These are phyloP conservation scores for Fusarium graminum DNA, from an alignment of 2,329 filamentous ascomycete genomes.

Conservation along the genomic window DNA sequence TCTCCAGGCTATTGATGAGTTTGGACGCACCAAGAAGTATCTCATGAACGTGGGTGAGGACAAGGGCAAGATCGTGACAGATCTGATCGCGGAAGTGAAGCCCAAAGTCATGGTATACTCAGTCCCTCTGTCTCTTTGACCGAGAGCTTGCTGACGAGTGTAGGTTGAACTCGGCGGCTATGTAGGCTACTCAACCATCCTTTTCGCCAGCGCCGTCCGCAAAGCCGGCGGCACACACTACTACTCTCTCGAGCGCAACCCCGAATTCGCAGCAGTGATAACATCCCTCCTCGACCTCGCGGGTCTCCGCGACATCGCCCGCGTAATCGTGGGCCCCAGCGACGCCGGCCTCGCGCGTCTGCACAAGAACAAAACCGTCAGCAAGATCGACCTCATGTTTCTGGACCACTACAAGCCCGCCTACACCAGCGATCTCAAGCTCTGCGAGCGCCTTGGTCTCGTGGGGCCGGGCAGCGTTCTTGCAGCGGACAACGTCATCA, in stretches of 20 bases:
- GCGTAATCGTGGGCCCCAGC: constrained; percentile 77
- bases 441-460: constrained; percentile 78
- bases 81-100: constrained; percentile 75
- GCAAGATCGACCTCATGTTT: constrained; percentile 78
- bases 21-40: constrained; percentile 69
- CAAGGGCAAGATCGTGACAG: constrained; percentile 78
- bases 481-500: constrained; percentile 78
- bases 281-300: constrained; percentile 78
- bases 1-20: constrained; percentile 78
- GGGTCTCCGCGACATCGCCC: constrained; percentile 77
- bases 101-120: constrained; percentile 71
- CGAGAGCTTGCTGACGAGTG: not conserved
- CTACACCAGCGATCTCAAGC: constrained; percentile 80
- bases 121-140: not conserved
- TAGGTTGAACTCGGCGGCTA: constrained; percentile 82
- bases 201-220: constrained; percentile 77
- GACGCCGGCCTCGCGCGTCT: constrained; percentile 74
- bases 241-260: constrained; percentile 79
- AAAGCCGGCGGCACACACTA: constrained; percentile 74
- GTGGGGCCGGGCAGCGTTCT: constrained; percentile 73
- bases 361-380: constrained; percentile 64
- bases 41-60: constrained; percentile 84
- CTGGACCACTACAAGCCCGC: constrained; percentile 85
- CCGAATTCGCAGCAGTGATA: constrained; percentile 79
- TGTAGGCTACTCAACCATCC: constrained; percentile 83